A percentile compares a stretch with the other conserved stretches of the same genome.
Evolutionary conservation across 805 yeast species (phyloP).

Genomic region (Kazachstania taianensis): DNA sequence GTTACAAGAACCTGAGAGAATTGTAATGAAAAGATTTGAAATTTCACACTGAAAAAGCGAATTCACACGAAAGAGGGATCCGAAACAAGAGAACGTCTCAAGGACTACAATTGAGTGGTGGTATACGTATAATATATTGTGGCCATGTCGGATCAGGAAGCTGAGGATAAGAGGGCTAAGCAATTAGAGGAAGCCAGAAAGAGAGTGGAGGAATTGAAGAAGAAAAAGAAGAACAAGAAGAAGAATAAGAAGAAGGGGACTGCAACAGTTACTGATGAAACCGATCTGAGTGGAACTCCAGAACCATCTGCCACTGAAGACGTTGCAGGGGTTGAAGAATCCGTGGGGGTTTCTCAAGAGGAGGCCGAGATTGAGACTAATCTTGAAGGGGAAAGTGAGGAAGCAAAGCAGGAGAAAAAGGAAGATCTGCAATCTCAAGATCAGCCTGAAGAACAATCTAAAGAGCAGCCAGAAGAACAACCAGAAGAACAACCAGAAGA

Average conservation of each 20-base stretch:
- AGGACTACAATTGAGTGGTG: too few species aligned
- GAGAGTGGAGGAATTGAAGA: conserved; percentile 61
- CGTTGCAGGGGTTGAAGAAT: conserved; percentile 7
- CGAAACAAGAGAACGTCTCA: not conserved
- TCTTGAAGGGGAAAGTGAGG: conserved; percentile 4
- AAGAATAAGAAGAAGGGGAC: conserved; percentile 28
- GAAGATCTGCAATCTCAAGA: conserved; percentile 3
- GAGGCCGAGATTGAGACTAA: conserved; percentile 5
- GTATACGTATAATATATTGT: too few species aligned
- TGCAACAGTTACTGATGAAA: not conserved
- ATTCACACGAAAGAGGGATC: not conserved
- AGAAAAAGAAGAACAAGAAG: conserved; percentile 42
- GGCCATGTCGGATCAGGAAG: conserved; percentile 25
- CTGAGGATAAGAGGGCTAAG: conserved; percentile 39
- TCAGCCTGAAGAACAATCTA: conserved; percentile 5
- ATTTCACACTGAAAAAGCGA: not conserved
- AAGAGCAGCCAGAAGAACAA: conserved; percentile 3
- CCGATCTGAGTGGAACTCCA: conserved; percentile 6
- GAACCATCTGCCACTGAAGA: conserved; percentile 8
- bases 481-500: conserved; percentile 4
- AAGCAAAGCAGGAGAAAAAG: conserved; percentile 3
- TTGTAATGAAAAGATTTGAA: not conserved
- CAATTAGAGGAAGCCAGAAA: conserved; percentile 67
- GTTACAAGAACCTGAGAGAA: too few species aligned
- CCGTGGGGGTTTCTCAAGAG: conserved; percentile 6